Base-by-base conservation (phyloP, 345 rosid species). In the Brassica nigra region DNA sequence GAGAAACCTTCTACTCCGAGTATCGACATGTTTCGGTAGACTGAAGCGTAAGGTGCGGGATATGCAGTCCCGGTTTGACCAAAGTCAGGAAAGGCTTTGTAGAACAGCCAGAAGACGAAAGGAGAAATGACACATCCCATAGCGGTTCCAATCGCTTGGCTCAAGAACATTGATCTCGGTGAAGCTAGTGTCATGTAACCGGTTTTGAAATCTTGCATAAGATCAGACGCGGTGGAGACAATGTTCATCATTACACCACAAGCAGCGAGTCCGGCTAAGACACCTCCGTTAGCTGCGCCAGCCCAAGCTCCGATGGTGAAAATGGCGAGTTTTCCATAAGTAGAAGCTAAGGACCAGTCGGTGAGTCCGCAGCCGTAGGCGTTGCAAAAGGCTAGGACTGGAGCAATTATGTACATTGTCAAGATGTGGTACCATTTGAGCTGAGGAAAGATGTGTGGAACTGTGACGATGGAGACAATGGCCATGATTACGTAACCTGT, bases 191-290 rank as follows among this genome's bases (percentile, higher is more conserved):
- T 92, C 78, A 90, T 73, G 80, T 90, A 90, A 33, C 97, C 94
- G 0, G 94, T 92, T 85, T 90, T 92, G 83, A 92, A 92, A 74
- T 92, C 94, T 71, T 92, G 97, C 77, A 83, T 86, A 6, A 92
- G 86, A 75, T 91, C 97, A 27, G 97, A 87, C 16, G 97, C 91
- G 0, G 94, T 91, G 0, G 94, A 77, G n/a, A 91, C 92, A 0
- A 90, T 92, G 82, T 86, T 89, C 94, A 90, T 92, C 90, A 92
- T 90, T 23, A 92, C 93, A 30, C 93, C 97, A 77, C 97, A 92
- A 0, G 92, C 89, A 0, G 93, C 91, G 5, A 90, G 81, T 9
- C 93, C 94, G 0, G 97, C 94, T 0, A 92, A 68, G 18, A 92
- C 88, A 0, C 94, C 93, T 6, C 91, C 92, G 0, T 87, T 78